These are phyloP conservation scores for Melaleuca alternifolia DNA, from an alignment of 345 rosid species.

Conservation along the genomic window DNA sequence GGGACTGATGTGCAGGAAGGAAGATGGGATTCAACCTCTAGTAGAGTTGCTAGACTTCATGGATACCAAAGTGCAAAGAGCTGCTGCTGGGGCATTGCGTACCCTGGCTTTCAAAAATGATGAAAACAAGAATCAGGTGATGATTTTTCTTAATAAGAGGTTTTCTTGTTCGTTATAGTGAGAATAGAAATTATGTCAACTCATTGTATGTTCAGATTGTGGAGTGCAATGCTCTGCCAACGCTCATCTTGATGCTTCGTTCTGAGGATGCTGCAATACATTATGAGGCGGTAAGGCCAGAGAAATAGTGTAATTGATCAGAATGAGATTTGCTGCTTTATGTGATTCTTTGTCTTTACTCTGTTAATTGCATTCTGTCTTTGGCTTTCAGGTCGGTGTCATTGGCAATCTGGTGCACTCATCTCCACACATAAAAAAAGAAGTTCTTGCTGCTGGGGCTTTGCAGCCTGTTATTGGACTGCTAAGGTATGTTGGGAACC, in stretches of 20 bases:
- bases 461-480: conserved; percentile 93
- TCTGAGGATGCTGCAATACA: conserved; percentile 98
- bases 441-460: conserved; percentile 94
- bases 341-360: neutral
- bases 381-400: neutral
- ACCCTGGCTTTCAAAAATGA: conserved; percentile 96
- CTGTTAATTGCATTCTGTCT: neutral
- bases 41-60: conserved; percentile 86
- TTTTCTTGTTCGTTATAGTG: neutral
- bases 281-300: conserved; percentile 81
- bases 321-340: neutral
- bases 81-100: conserved; percentile 96
- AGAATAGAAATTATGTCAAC: neutral
- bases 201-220: conserved; percentile 62
- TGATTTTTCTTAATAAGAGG: neutral
- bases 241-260: conserved; percentile 86
- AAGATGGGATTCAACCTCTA: conserved; percentile 95
- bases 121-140: conserved; percentile 87
- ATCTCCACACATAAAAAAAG: conserved; percentile 86
- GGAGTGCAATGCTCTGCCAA: conserved; percentile 87
- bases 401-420: conserved; percentile 98
- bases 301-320: neutral
- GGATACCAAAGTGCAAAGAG: conserved; percentile 93
- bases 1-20: conserved; percentile 42
- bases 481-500: conserved; percentile 44